phyloP scores from a whole-genome alignment of 768 basidiomycete species.

The Lyophyllum decastes region DNA sequence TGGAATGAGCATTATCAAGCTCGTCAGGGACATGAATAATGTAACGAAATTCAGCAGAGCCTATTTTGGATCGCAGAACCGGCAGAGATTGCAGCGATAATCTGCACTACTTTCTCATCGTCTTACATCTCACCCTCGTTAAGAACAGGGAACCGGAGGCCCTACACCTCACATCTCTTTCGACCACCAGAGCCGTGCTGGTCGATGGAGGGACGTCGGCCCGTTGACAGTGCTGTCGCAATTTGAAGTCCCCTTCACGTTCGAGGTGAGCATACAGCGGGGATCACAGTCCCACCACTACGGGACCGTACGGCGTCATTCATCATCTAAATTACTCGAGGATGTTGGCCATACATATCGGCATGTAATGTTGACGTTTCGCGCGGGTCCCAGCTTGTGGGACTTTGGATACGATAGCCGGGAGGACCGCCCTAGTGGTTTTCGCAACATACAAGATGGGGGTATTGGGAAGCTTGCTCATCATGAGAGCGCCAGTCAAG shows the following conservation, averaged over 20 bases:
- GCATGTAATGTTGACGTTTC: constrained; percentile 33
- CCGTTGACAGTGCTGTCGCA: constrained; percentile 29
- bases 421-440: constrained; percentile 10
- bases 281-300: constrained; percentile 29
- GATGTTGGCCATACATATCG: constrained; percentile 24
- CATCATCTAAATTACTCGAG: constrained; percentile 36
- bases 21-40: neutral
- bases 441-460: constrained; percentile 13
- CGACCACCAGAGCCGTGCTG: constrained; percentile 24
- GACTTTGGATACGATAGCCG: constrained; percentile 28
- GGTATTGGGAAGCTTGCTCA: constrained; percentile 14
- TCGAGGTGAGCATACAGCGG: constrained; percentile 34
- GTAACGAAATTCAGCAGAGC: neutral
- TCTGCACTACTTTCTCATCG: neutral
- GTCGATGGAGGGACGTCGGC: constrained; percentile 23
- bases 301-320: constrained; percentile 32
- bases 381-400: constrained; percentile 30
- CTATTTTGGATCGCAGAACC: constrained; percentile 1
- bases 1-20: neutral
- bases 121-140: neutral
- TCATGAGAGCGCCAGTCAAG: constrained; percentile 24
- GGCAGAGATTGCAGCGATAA: neutral
- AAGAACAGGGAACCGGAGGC: neutral
- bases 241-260: constrained; percentile 41
- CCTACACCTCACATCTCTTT: constrained; percentile 25